Base-by-base conservation (phyloP, 2,329 filamentous ascomycete species). In the Trichoderma koningiopsis region DNA sequence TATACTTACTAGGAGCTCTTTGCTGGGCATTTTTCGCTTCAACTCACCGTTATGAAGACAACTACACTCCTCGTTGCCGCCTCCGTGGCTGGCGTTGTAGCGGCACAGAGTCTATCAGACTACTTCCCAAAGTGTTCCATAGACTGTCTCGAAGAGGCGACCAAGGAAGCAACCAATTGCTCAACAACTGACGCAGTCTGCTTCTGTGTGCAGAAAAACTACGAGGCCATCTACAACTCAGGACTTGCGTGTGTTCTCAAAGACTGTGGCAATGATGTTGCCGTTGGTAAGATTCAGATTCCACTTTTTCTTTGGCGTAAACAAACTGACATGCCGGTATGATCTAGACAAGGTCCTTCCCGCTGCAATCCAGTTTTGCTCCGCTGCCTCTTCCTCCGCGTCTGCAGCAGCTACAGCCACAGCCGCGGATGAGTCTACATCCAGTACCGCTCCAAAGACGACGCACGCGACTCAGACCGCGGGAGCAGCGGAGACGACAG, bases 121-220 rank as follows among this genome's bases (percentile, higher is more conserved):
- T 74, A 70, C 56, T 74, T 77, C 65, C 77, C 77, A 40, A 64
- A 74, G 53, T 79, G 77, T 69, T 73, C 76, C 16, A 47, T 76
- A n/a, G 53, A 74, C 24, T 79, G 77, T 65, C 73, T 79, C 60
- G 33, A 69, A 55, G 61, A 76, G 1, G 76, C 73, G 33, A 75
- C 72, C 40, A 27, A 70, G 24, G 62, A 71, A 16, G 73, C 73
- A 11, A 75, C 74, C 27, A 58, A 69, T 59, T 79, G 77, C 69
- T 63, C 63, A 10, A 43, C 70, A 4, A 70, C 71, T 16, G 77
- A 79, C 40, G 71, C 72, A 53, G 71, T 71, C 8, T 74, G 73
- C 63, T 74, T 74, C 59, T 79, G 78, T 60, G 69, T 73, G 47
- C 68, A 75, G 57, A 70, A 70, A 10, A 77, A 76, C 71, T 74